Evolutionary conservation across 2,329 filamentous ascomycete genomes (phyloP), one percentile per base, ranked within the genome.

Genomic region (Aspergillus japonicus): DNA sequence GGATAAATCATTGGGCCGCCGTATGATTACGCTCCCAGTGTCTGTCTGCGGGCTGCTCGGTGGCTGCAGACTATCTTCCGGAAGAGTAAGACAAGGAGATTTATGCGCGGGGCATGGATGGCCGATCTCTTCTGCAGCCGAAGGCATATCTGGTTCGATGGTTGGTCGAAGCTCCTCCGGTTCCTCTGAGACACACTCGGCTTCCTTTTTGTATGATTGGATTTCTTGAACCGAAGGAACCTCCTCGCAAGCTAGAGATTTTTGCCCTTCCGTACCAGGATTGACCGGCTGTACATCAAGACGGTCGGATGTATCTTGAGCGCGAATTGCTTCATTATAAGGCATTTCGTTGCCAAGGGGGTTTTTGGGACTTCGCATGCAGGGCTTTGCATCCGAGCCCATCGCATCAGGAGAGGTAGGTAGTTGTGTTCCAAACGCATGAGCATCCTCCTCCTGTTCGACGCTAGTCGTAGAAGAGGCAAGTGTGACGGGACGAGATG

Each of bases 11-110:
- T n/a, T 35, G 19, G 21, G 47, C 35, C 47, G 49, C 47, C 53
- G 57, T 52, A 59, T 23, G 7, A 59, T 50, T 24, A 59, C 57
- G 23, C 57, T 59, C 5, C 33, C 50, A 19, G 52, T 33, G 21
- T 59, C 57, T 19, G 57, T 21, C 21, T 51, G 33, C 14, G 57
- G 57, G 35, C 57, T 56, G 39, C 33, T 26, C 42, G 52, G 57
- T 5, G 50, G 21, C 29, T 42, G 47, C 19, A 50, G 31, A 10
- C 21, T 31, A 16, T 29, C 42, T 35, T 44, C 57, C 5, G 51
- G 47, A 14, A 33, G 54, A 12, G 50, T 24, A n/a, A 21, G 53
- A 48, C 26, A 21, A 35, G 50, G 5, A 26, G n/a, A 55, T 11
- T 23, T 31, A 10, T 55, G 42, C 33, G 14, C 7, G 5, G 14